A percentile compares a stretch with the other conserved stretches of the same genome.
These are phyloP conservation scores for Ophiobolus disseminans DNA, from an alignment of 2,329 filamentous ascomycete genomes.

Conservation along the genomic window DNA sequence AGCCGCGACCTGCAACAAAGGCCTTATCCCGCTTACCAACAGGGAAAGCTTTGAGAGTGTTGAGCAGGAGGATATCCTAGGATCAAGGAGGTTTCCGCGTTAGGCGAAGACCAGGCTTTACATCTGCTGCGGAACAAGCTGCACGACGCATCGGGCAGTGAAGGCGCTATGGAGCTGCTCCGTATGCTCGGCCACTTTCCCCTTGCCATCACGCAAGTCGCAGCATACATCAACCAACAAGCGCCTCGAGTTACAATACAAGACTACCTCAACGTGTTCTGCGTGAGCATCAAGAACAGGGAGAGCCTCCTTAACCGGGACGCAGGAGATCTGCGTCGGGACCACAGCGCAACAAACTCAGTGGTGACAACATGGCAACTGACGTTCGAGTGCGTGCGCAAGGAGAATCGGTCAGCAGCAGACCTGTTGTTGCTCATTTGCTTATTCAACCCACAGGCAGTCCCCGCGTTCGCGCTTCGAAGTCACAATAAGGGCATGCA, in stretches of 20 bases:
- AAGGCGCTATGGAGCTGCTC: no score
- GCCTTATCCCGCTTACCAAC: no score
- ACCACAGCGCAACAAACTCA: conserved; percentile 44
- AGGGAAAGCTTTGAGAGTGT: no score
- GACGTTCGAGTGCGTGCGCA: conserved; percentile 43
- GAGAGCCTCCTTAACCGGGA: conserved; percentile 30
- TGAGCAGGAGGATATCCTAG: no score
- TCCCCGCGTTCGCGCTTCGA: conserved; percentile 35
- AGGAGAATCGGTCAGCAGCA: conserved; percentile 41
- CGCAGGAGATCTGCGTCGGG: conserved; percentile 40
- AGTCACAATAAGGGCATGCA: background rate
- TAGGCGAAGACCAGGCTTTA: no score
- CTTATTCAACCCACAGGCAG: conserved; percentile 55
- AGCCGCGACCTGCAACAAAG: no score
- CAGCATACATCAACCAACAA: conserved; percentile 38
- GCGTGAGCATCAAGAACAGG: conserved; percentile 37
- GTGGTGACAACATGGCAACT: conserved; percentile 49
- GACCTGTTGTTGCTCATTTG: conserved; percentile 58
- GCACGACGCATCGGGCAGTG: no score
- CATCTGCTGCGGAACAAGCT: no score
- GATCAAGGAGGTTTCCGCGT: no score
- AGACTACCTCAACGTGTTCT: conserved; percentile 52
- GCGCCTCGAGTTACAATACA: conserved; percentile 19
- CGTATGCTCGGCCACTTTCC: conserved; percentile 16
- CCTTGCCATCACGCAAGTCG: conserved; percentile 36